phyloP scores from a whole-genome alignment of 1,284 basidiomycete genomes.

The Pascua sp. region DNA sequence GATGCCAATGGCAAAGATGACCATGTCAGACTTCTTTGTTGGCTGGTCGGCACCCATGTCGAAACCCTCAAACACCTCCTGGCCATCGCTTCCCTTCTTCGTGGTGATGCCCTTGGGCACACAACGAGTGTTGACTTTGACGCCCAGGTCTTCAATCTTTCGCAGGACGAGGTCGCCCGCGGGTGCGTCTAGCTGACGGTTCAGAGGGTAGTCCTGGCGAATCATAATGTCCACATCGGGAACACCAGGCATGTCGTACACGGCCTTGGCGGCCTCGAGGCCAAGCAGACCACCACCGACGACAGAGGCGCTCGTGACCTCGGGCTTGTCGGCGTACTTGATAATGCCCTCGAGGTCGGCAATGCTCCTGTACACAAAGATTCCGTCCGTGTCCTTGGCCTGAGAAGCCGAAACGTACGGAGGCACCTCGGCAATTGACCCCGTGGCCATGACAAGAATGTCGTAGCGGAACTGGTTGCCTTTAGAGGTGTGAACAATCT shows the following conservation, averaged over 20 bases:
- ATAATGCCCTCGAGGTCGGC: constrained; percentile 63
- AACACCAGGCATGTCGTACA: constrained; percentile 58
- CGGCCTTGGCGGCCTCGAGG: constrained; percentile 70
- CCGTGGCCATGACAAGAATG: constrained; percentile 66
- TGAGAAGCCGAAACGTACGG: constrained; percentile 56
- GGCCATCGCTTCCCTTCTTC: constrained; percentile 34
- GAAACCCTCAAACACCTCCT: constrained; percentile 55
- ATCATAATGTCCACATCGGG: constrained; percentile 56
- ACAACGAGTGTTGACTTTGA: constrained; percentile 54
- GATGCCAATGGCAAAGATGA: constrained; percentile 67
- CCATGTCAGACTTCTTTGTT: constrained; percentile 53
- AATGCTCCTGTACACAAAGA: constrained; percentile 72
- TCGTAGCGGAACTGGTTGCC: constrained; percentile 59
- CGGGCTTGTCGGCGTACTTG: constrained; percentile 55
- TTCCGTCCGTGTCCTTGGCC: constrained; percentile 53
- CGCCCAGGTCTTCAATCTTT: constrained; percentile 64
- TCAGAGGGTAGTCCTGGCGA: constrained; percentile 62
- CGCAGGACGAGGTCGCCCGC: constrained; percentile 67
- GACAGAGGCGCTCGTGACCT: constrained; percentile 57
- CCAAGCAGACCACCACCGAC: constrained; percentile 68
- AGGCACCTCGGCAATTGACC: constrained; percentile 66
- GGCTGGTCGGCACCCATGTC: constrained; percentile 52
- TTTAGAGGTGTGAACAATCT: constrained; percentile 55
- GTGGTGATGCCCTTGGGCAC: constrained; percentile 25
- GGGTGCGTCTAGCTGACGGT: constrained; percentile 66